Conservation (phyloP, 768 basidiomycete species). For the Xanthoconium purpureum region DNA sequence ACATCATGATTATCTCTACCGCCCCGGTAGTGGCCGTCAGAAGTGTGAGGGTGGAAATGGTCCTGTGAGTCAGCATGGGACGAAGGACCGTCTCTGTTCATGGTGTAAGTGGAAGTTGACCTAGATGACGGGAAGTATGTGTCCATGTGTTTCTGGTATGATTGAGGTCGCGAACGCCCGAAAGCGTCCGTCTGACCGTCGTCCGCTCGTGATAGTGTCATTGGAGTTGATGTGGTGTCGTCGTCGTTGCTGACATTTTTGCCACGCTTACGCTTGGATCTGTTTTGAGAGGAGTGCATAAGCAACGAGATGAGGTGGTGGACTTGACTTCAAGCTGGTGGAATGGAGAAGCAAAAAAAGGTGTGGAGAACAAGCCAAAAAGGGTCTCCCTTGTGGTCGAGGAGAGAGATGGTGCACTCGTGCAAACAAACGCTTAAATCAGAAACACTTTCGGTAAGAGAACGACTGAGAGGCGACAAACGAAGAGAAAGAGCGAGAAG, state of each 20-base stretch:
- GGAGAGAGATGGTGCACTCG: conserved; percentile 20
- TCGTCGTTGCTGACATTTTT: conserved; percentile 53
- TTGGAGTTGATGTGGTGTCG: conserved; percentile 36
- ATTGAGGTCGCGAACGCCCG: conserved; percentile 47
- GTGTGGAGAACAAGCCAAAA: conserved; percentile 29
- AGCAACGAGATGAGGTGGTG: conserved; percentile 21
- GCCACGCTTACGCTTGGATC: conserved; percentile 50
- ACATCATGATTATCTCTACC: conserved; percentile 50
- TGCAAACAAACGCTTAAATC: conserved; percentile 33
- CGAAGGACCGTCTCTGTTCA: conserved; percentile 49
- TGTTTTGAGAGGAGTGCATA: conserved; percentile 39
- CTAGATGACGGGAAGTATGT: conserved; percentile 43
- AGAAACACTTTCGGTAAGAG: conserved; percentile 23
- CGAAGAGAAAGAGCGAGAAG: conserved; percentile 19
- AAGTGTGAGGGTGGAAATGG: conserved; percentile 33
- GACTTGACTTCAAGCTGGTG: conserved; percentile 19
- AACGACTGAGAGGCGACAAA: conserved; percentile 19
- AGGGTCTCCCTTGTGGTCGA: conserved; percentile 23
- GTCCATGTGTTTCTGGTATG: conserved; percentile 41
- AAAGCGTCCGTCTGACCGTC: conserved; percentile 53
- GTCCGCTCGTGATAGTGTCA: conserved; percentile 45
- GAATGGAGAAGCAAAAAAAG: conserved; percentile 24
- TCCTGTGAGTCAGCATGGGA: conserved; percentile 50
- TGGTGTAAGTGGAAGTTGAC: conserved; percentile 44
- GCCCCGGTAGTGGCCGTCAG: conserved; percentile 51